These are phyloP conservation scores for Ophioceras dolichostomum DNA, from an alignment of 2,329 filamentous ascomycete species.

Conservation along the genomic window DNA sequence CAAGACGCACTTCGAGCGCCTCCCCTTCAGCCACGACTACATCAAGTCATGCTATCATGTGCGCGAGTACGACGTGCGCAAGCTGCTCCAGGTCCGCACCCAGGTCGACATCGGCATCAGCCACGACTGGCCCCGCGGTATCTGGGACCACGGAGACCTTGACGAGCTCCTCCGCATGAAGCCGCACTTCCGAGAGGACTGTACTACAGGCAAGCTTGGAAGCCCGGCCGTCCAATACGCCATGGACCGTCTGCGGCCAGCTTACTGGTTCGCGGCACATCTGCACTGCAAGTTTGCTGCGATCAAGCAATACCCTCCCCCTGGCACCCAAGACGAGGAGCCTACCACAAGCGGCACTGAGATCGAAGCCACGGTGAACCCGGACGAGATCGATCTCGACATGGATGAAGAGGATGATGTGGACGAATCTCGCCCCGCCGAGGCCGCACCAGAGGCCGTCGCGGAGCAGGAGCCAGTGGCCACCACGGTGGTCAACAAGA, in stretches of 20 bases:
- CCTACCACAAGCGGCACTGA: slow-evolving; percentile 4
- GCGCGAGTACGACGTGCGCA: slow-evolving; percentile 80
- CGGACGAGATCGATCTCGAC: slow-evolving; percentile 61
- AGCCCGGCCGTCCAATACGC: slow-evolving; percentile 70
- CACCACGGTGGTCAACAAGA: not conserved
- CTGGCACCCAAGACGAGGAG: slow-evolving; percentile 10
- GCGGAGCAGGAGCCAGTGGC: not conserved
- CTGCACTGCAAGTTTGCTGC: slow-evolving; percentile 82
- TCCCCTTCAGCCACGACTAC: slow-evolving; percentile 72
- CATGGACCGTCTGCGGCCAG: slow-evolving; percentile 68
- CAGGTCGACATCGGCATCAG: slow-evolving; percentile 87
- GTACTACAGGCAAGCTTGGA: slow-evolving; percentile 61
- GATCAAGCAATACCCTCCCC: slow-evolving; percentile 43
- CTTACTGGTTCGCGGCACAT: slow-evolving; percentile 89
- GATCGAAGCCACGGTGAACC: slow-evolving; percentile 28
- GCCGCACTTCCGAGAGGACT: slow-evolving; percentile 63
- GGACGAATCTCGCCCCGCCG: slow-evolving; percentile 9
- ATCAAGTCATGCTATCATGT: slow-evolving; percentile 80
- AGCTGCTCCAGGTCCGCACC: slow-evolving; percentile 70
- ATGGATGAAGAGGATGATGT: slow-evolving; percentile 38
- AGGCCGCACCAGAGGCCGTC: not conserved
- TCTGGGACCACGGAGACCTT: slow-evolving; percentile 68
- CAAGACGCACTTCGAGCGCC: slow-evolving; percentile 69
- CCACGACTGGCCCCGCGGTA: slow-evolving; percentile 84
- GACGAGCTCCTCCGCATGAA: slow-evolving; percentile 60